phyloP scores from a whole-genome alignment of 2,329 filamentous ascomycete genomes.

The Microcera coccophila region DNA sequence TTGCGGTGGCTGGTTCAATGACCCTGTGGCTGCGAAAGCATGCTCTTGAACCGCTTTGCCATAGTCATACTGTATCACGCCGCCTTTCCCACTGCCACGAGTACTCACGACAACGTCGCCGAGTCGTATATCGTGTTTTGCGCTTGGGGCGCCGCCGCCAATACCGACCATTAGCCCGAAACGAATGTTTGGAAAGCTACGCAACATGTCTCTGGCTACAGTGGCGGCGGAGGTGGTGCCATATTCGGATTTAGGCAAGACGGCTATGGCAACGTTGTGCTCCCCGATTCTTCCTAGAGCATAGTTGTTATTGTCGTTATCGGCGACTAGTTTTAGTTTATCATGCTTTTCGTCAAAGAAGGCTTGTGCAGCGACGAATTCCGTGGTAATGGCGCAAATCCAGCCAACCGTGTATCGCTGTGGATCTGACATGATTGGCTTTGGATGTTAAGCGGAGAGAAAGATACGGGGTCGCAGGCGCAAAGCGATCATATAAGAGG shows the following conservation, averaged over 20 bases:
- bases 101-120: constrained; percentile 25
- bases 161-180: constrained; percentile 34
- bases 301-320: constrained; percentile 30
- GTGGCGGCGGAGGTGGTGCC: constrained; percentile 24
- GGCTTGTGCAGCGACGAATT: constrained; percentile 35
- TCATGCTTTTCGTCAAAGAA: constrained; percentile 40
- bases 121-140: constrained; percentile 32
- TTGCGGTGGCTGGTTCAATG: constrained; percentile 14
- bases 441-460: background rate
- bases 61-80: constrained; percentile 27
- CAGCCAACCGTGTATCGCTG: constrained; percentile 39
- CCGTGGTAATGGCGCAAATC: constrained; percentile 39
- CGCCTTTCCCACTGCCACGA: constrained; percentile 2
- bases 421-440: constrained; percentile 7
- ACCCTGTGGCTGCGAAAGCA: constrained; percentile 9
- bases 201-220: constrained; percentile 27
- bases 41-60: constrained; percentile 20
- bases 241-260: constrained; percentile 24
- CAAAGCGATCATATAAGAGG: background rate
- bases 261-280: constrained; percentile 36
- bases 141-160: constrained; percentile 34
- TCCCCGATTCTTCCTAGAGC: constrained; percentile 28
- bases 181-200: constrained; percentile 28
- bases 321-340: constrained; percentile 18
- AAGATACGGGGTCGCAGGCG: background rate